Evolutionary conservation across 225 moss, liverwort and hornwort species (phyloP).

Genomic region (Pseudisothecium myosuroides): DNA sequence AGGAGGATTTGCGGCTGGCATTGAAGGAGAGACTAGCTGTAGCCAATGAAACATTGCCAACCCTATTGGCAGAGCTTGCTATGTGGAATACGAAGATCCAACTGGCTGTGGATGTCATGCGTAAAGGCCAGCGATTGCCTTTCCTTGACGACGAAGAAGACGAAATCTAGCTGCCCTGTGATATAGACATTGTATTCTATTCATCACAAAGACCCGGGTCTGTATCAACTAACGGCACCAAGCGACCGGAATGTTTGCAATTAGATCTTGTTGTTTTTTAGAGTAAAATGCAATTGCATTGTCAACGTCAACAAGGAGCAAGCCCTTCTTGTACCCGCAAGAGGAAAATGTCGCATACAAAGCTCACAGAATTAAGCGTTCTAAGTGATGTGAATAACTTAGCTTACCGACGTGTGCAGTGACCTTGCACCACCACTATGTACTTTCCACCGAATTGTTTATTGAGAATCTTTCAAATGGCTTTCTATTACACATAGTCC

Average conservation of each 20-base stretch:
- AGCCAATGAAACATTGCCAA: conserved; percentile 27
- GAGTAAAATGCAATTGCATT: neutral
- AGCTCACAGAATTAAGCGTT: conserved; percentile 5
- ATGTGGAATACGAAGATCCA: conserved; percentile 39
- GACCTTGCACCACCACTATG: neutral
- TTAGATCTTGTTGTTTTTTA: neutral
- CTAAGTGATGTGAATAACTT: neutral
- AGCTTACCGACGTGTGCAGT: neutral
- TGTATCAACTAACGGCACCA: neutral
- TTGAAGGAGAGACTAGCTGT: conserved; percentile 23
- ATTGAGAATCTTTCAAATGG: neutral
- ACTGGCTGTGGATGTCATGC: conserved; percentile 28
- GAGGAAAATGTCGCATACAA: neutral
- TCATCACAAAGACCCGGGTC: neutral
- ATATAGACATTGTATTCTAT: neutral
- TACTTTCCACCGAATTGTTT: neutral
- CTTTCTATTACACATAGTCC: neutral
- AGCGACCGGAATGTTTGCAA: neutral
- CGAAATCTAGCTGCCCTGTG: neutral
- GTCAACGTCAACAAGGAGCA: neutral
- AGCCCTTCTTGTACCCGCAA: neutral
- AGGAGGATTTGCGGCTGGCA: conserved; percentile 7
- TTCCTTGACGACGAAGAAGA: conserved; percentile 12
- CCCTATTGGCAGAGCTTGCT: conserved; percentile 16
- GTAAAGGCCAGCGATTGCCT: conserved; percentile 19